Percentiles rank a stretch among this genome's conserved stretches.
These are phyloP conservation scores for Balamuthia mandrillaris DNA, from an alignment of 208 protist species.

Conservation along the genomic window DNA sequence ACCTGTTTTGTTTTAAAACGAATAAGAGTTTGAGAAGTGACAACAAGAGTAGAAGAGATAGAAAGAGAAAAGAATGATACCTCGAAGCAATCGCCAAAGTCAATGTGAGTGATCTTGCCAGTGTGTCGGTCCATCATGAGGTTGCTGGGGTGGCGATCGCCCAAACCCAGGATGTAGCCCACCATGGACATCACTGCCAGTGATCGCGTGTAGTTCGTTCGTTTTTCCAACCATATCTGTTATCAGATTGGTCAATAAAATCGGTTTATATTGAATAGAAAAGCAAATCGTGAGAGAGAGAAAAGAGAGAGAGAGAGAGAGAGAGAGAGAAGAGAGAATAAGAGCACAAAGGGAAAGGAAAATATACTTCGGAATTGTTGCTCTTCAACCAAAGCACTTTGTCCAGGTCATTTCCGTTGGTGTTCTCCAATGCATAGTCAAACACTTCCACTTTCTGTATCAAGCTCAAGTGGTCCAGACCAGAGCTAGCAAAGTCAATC, in stretches of 20 bases:
- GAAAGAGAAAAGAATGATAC: constrained; percentile 45
- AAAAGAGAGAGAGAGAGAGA: too few species aligned
- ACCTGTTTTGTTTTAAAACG: neutral
- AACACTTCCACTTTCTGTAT: constrained; percentile 97
- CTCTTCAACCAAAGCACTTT: constrained; percentile 96
- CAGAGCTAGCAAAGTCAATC: too few species aligned
- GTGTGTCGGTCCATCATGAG: constrained; percentile 97
- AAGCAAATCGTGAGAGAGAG: too few species aligned
- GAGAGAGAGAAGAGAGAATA: too few species aligned
- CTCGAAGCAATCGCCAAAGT: constrained; percentile 99
- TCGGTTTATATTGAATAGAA: too few species aligned
- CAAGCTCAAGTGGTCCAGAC: constrained; percentile 90
- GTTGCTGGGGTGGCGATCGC: constrained; percentile 99
- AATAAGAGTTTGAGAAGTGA: neutral
- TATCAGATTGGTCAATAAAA: too few species aligned
- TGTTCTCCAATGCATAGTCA: constrained; percentile 86
- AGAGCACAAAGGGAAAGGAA: too few species aligned
- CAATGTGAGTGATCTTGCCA: constrained; percentile 98
- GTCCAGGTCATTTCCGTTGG: constrained; percentile 90
- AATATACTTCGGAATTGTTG: constrained; percentile 85
- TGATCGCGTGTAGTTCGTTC: constrained; percentile 95
- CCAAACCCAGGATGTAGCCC: constrained; percentile 96
- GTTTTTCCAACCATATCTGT: constrained; percentile 90
- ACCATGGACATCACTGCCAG: constrained; percentile 97
- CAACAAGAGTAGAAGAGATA: neutral